Base-by-base conservation (phyloP, 208 protist species). In the Crithidia acanthocephali region DNA sequence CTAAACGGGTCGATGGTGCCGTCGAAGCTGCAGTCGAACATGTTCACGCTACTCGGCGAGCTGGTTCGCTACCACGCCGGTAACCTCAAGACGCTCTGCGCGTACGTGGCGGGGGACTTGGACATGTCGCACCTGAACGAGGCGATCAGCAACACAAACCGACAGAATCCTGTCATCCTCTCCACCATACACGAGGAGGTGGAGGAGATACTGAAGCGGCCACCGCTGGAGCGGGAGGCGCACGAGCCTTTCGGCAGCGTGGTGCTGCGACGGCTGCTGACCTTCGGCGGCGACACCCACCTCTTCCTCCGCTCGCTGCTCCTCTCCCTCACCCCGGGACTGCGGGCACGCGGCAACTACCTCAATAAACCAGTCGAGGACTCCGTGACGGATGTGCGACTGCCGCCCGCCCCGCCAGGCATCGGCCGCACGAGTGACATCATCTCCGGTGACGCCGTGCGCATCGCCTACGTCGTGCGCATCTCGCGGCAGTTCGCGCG, bases 311-410 rank as follows among this genome's bases (percentile, higher is more conserved):
- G 91, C 42, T 72, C 79, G 18, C 65, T 96, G 30, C 23, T 88
- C 10, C 76, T 96, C 50, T 92, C 85, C 18, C 52, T 93, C 27
- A 95, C 91, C 6, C 88, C 91, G 28, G 85, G 83, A 33, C 68
- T 95, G 72, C 86, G 88, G 4, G 84, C 82, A 8, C 58, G 42
- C 15, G 64, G 79, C 52, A 95, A 95, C 80, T 95, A 93, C 74
- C 33, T 88, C 4, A 72, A 32, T n/a, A 79, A 79, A 61, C 74
- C 66, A 2, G 74, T 79, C 30, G 37, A 28, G 6, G 63, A 64
- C 32, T 15, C 59, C 6, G 59, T 72, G 9, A 23, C 20, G 28
- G 69, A 73, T 55, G 74, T 68, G 60, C 65, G 55, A 52, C 61
- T 78, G 67, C 71, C 64, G 35, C 27, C 65, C 35, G 65, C 66